Evolutionary conservation across 345 rosid species (phyloP).

Genomic region (Erodium maritimum): DNA sequence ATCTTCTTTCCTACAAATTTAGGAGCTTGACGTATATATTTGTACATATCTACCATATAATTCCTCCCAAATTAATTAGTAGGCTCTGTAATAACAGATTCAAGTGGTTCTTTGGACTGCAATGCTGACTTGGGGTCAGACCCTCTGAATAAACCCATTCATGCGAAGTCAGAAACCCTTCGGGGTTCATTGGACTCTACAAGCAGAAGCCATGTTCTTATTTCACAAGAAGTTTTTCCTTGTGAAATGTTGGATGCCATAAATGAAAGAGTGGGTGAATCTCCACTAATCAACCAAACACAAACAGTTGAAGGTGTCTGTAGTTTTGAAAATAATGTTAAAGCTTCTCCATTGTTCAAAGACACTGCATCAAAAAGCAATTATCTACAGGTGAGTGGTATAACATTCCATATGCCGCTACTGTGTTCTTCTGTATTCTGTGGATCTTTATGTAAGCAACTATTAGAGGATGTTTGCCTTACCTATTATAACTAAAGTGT

Average conservation of each 20-base stretch:
- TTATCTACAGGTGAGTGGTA: slow-evolving; percentile 26
- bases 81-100: slow-evolving; percentile 13
- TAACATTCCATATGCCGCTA: not conserved
- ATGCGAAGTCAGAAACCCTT: slow-evolving; percentile 9
- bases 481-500: not conserved
- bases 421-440: not conserved
- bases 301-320: slow-evolving; percentile 4
- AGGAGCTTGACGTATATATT: slow-evolving; percentile 1
- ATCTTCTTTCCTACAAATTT: slow-evolving; percentile 1
- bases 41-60: not conserved
- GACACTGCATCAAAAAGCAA: slow-evolving; percentile 13
- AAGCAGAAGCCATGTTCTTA: slow-evolving; percentile 11
- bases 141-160: slow-evolving; percentile 8
- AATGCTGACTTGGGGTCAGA: slow-evolving; percentile 10
- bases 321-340: slow-evolving; percentile 6
- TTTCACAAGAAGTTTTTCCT: slow-evolving; percentile 14
- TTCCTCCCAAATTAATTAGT: not conserved
- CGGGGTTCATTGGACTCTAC: slow-evolving; percentile 16
- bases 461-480: not conserved
- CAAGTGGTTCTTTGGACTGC: slow-evolving; percentile 10
- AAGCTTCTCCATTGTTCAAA: slow-evolving; percentile 8
- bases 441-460: not conserved
- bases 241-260: slow-evolving; percentile 1
- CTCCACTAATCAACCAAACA: slow-evolving; percentile 2
- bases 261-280: slow-evolving; percentile 9